Conservation (phyloP, 1,139 yeast genomes). For the Magnusiomyces sp. region DNA sequence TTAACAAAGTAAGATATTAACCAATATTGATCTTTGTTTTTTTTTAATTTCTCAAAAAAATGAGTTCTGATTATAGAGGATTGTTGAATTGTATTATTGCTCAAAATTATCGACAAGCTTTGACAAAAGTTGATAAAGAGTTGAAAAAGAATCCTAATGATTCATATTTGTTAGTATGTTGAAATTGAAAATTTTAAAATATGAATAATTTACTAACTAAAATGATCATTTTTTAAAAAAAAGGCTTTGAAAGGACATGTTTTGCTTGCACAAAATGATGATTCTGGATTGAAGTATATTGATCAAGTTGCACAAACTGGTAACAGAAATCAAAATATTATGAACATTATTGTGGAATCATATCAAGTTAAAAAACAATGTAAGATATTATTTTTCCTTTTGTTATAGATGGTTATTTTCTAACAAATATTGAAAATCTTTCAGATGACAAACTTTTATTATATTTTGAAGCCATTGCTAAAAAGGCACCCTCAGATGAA, state of each 20-base stretch:
- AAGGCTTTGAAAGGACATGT: constrained; percentile 40
- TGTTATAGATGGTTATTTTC: constrained; percentile 14
- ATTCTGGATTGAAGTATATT: constrained; percentile 40
- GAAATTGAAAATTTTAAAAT: constrained; percentile 33
- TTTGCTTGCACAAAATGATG: constrained; percentile 38
- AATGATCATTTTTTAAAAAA: constrained; percentile 37
- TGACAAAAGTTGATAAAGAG: constrained; percentile 41
- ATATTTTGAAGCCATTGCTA: constrained; percentile 40
- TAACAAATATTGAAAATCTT: constrained; percentile 13
- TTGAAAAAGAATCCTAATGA: constrained; percentile 48
- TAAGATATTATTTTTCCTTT: neutral
- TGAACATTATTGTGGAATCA: constrained; percentile 35
- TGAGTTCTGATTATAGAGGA: neutral
- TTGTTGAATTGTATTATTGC: constrained; percentile 34
- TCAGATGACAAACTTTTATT: constrained; percentile 26
- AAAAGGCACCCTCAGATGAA: constrained; percentile 33
- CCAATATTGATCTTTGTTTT: too few relatives aligned
- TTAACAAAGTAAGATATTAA: too few relatives aligned
- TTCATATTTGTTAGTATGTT: constrained; percentile 37
- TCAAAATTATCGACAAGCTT: constrained; percentile 49
- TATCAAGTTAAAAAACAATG: constrained; percentile 6
- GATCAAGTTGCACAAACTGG: constrained; percentile 36
- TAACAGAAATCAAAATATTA: constrained; percentile 49
- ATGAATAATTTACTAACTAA: constrained; percentile 33
- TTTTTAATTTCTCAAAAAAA: too few relatives aligned